Evolutionary conservation across 176 grass and related monocot genomes (phyloP).

Genomic region (Areca catechu): DNA sequence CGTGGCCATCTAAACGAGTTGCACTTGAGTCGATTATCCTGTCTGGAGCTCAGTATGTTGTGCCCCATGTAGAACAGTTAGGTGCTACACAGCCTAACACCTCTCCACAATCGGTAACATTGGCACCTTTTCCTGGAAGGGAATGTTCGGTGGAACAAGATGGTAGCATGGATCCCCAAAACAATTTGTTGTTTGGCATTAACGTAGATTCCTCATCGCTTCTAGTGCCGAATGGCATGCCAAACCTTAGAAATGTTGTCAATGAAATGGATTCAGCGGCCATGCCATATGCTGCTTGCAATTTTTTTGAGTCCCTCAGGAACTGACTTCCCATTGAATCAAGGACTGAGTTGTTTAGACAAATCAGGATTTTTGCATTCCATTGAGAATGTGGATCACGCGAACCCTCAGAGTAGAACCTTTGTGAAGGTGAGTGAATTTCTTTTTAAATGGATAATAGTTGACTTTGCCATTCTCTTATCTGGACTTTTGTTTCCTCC

Average conservation of each 20-base stretch:
- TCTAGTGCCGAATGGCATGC: slow-evolving; percentile 57
- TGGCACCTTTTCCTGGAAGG: slow-evolving; percentile 66
- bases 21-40: slow-evolving; percentile 55
- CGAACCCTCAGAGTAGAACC: slow-evolving; percentile 43
- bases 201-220: slow-evolving; percentile 68
- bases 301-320: slow-evolving; percentile 67
- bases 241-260: slow-evolving; percentile 31
- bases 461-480: neutral
- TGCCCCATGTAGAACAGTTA: slow-evolving; percentile 50
- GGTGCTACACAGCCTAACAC: slow-evolving; percentile 32
- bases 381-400: slow-evolving; percentile 48
- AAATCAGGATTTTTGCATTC: slow-evolving; percentile 49
- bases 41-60: slow-evolving; percentile 28
- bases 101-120: slow-evolving; percentile 40
- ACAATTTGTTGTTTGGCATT: slow-evolving; percentile 59
- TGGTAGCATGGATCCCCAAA: slow-evolving; percentile 54
- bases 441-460: neutral
- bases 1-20: slow-evolving; percentile 69
- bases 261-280: slow-evolving; percentile 45
- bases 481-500: neutral
- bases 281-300: slow-evolving; percentile 71
- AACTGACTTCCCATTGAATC: slow-evolving; percentile 65
- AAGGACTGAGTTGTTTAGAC: slow-evolving; percentile 62
- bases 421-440: slow-evolving; percentile 67
- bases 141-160: slow-evolving; percentile 58